Evolutionary conservation across 1,139 yeast genomes (phyloP).

Genomic region (Scheffersomyces parashehatae): DNA sequence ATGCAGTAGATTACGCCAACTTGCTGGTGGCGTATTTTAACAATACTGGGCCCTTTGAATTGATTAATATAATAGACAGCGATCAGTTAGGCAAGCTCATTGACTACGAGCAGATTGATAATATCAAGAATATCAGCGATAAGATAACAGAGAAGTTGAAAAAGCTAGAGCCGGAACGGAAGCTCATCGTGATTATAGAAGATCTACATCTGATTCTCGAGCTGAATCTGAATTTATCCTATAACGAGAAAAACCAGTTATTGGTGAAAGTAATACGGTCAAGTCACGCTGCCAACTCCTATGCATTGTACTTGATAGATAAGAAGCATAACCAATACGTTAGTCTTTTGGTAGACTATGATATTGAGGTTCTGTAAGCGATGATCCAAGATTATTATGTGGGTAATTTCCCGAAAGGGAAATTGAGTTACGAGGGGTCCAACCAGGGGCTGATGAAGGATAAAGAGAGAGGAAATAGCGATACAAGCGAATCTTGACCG

Average conservation of each 20-base stretch:
- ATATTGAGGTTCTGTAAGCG: neutral
- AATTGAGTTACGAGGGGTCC: no score
- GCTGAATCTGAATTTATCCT: constrained; percentile 4
- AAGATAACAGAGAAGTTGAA: neutral
- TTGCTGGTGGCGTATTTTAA: constrained; percentile 7
- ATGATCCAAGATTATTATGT: no score
- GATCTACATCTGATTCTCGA: constrained; percentile 6
- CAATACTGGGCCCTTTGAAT: constrained; percentile 9
- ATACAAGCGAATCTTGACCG: no score
- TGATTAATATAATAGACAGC: constrained; percentile 1
- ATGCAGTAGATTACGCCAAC: neutral
- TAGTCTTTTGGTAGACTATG: constrained; percentile 4
- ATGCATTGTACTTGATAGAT: constrained; percentile 6
- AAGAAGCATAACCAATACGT: constrained; percentile 3
- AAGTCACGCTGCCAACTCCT: neutral
- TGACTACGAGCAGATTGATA: constrained; percentile 8
- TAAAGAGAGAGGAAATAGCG: no score
- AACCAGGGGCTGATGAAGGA: no score
- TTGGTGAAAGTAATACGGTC: constrained; percentile 3
- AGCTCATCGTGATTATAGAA: constrained; percentile 6
- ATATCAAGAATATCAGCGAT: constrained; percentile 1
- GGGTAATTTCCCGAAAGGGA: no score
- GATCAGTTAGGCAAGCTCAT: constrained; percentile 5
- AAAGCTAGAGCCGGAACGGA: neutral
- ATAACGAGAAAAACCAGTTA: constrained; percentile 6